Percentiles rank a stretch among this genome's conserved stretches.
Conservation (phyloP, 2,329 filamentous ascomycete genomes). For the Aschersonia sp. region DNA sequence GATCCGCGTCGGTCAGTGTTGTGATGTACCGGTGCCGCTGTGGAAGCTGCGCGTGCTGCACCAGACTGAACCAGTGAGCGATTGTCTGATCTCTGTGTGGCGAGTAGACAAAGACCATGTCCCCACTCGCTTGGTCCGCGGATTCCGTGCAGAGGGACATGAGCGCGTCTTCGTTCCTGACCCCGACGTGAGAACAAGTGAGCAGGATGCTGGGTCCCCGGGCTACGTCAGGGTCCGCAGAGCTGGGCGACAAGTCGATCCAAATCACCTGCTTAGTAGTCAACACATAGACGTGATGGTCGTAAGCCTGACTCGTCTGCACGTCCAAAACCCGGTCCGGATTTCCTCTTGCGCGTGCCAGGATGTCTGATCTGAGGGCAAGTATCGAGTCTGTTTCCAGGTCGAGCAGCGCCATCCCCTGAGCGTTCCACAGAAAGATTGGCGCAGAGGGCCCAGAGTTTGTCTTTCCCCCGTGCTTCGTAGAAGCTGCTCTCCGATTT, state of each 20-base stretch:
- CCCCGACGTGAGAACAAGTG: constrained; percentile 14
- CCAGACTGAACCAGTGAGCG: constrained; percentile 19
- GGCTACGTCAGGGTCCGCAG: neutral
- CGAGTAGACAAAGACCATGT: constrained; percentile 21
- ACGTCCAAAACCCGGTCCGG: constrained; percentile 39
- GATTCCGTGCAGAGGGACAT: constrained; percentile 15
- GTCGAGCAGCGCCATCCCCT: constrained; percentile 20
- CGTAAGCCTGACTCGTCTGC: constrained; percentile 27
- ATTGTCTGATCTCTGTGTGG: constrained; percentile 15
- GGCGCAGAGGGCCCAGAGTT: constrained; percentile 5
- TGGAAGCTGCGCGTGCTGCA: constrained; percentile 12
- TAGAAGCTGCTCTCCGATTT: constrained; percentile 7
- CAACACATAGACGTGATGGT: constrained; percentile 40
- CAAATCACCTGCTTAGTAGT: constrained; percentile 37
- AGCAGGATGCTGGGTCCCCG: constrained; percentile 12
- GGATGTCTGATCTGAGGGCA: constrained; percentile 10
- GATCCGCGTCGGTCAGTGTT: constrained; percentile 8
- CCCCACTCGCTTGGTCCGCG: constrained; percentile 7
- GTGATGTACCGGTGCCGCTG: constrained; percentile 23
- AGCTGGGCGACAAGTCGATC: constrained; percentile 23
- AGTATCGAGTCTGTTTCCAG: constrained; percentile 16
- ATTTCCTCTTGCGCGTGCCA: constrained; percentile 10
- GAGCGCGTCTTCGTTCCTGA: constrained; percentile 10
- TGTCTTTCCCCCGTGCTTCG: constrained; percentile 3
- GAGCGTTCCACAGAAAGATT: constrained; percentile 22